phyloP scores from a whole-genome alignment of 768 basidiomycete species.

The Wakefieldia striispora region DNA sequence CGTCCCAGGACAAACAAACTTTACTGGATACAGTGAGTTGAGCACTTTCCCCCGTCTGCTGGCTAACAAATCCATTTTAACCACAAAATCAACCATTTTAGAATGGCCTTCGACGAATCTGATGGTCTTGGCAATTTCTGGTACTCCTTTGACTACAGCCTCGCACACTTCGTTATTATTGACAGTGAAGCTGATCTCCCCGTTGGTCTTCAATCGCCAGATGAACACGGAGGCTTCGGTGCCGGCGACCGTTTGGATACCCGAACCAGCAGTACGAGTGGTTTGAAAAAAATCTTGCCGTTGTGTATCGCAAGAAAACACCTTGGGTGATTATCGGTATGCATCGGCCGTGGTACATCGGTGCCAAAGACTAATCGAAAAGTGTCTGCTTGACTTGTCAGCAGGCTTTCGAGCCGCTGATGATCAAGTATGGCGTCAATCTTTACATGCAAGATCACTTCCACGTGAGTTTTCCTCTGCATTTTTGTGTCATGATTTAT shows the following conservation, averaged over 20 bases:
- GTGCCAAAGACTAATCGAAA: constrained; percentile 2
- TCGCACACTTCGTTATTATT: constrained; percentile 27
- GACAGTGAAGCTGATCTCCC: constrained; percentile 28
- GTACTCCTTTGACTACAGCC: constrained; percentile 33
- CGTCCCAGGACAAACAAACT: constrained; percentile 24
- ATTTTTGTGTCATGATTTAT: neutral
- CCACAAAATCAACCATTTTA: constrained; percentile 24
- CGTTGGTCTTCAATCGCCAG: constrained; percentile 22
- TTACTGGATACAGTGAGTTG: constrained; percentile 29
- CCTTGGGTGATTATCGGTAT: constrained; percentile 29
- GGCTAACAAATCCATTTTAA: neutral
- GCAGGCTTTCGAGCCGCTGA: constrained; percentile 28
- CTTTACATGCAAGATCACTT: constrained; percentile 29
- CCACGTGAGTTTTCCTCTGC: constrained; percentile 13
- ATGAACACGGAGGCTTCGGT: constrained; percentile 16
- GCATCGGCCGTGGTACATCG: constrained; percentile 28
- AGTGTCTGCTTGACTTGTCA: constrained; percentile 19
- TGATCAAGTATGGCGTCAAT: constrained; percentile 29
- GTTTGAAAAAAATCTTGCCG: constrained; percentile 25
- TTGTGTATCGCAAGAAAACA: constrained; percentile 20
- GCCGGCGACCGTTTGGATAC: constrained; percentile 27
- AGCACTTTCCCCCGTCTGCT: neutral
- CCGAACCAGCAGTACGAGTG: constrained; percentile 28
- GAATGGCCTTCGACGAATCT: constrained; percentile 27
- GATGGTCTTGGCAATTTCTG: constrained; percentile 29